These are phyloP conservation scores for Serendipita indica DNA, from an alignment of 768 basidiomycete genomes.

Conservation along the genomic window DNA sequence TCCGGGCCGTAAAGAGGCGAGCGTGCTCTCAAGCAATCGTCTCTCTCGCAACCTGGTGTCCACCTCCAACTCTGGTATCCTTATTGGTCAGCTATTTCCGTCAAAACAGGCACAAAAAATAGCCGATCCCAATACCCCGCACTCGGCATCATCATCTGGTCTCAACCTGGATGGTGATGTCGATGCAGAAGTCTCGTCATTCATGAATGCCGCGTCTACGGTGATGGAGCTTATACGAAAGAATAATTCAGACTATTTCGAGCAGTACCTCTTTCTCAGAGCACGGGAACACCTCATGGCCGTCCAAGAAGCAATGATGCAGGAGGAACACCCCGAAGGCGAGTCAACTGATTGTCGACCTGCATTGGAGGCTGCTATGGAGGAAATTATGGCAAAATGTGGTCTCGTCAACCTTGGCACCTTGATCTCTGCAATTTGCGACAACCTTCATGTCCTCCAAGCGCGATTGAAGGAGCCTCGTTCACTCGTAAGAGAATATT, in stretches of 20 bases:
- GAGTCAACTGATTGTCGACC: slow-evolving; percentile 38
- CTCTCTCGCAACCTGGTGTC: slow-evolving; percentile 81
- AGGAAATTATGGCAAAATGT: slow-evolving; percentile 69
- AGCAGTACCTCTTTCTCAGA: slow-evolving; percentile 92
- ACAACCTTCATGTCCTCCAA: slow-evolving; percentile 53
- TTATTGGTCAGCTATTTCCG: background rate
- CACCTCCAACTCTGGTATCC: slow-evolving; percentile 13
- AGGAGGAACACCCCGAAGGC: slow-evolving; percentile 26
- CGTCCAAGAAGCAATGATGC: slow-evolving; percentile 56
- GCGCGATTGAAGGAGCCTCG: slow-evolving; percentile 54
- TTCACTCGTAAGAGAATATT: slow-evolving; percentile 42
- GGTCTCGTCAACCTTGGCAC: slow-evolving; percentile 84
- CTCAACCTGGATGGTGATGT: background rate
- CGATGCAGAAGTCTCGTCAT: slow-evolving; percentile 40
- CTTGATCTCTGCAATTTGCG: slow-evolving; percentile 58
- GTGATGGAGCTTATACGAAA: slow-evolving; percentile 90
- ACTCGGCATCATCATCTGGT: slow-evolving; percentile 5
- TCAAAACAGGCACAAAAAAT: background rate
- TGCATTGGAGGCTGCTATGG: slow-evolving; percentile 54
- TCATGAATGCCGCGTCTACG: slow-evolving; percentile 74
- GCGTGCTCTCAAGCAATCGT: slow-evolving; percentile 63
- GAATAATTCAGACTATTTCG: slow-evolving; percentile 97
- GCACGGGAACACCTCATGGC: slow-evolving; percentile 80
- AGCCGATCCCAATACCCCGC: background rate
- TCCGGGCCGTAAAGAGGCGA: slow-evolving; percentile 17